Evolutionary conservation across 2,329 filamentous ascomycete species (phyloP), one percentile per base, ranked within the genome.

Genomic region (Arthrocladium fulminans): DNA sequence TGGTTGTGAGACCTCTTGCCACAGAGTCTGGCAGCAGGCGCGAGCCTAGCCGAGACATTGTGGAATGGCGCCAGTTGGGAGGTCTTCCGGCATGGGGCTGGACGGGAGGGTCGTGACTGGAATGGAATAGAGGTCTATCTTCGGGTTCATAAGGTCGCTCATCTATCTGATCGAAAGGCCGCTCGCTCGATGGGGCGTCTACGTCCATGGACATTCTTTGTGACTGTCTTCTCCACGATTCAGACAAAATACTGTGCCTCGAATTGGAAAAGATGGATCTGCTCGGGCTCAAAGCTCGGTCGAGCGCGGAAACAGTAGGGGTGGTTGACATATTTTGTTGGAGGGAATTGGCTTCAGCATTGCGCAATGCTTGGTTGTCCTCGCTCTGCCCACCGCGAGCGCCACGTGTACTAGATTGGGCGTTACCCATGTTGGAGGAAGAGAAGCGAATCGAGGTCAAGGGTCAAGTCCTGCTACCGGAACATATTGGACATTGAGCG

Each of bases 31-130:
- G 70, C n/a, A 73, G 54, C 23, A 74, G 63, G 51, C 70, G 64
- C 17, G 71, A 72, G 12, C 70, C 69, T 37, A 74, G 58, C 32
- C 71, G 62, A 45, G 70, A 73, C 65, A 74, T 70, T 12, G 69
- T 65, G 3, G 70, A 72, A 51, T 68, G 68, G 50, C 68, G 63
- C 54, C 67, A 47, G 22, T 47, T 47, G 2, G 34, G 34, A 27
- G 44, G 44, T 27, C 44, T 38, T 39, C 15, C 44, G 32, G 44
- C 20, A 23, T 47, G 68, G 57, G 49, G 62, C 56, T 54, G 64
- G 49, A 54, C 67, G 51, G 25, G 63, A 57, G 50, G 40, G 22
- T 45, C 44, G 37, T 43, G 44, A 30, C 44, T 34, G 17, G 30
- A 37, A 40, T 29, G 61, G 57, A 63, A 57, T 37, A 67, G 60